These are phyloP conservation scores for Strigomonas galati DNA, from an alignment of 208 protist species.

Conservation along the genomic window DNA sequence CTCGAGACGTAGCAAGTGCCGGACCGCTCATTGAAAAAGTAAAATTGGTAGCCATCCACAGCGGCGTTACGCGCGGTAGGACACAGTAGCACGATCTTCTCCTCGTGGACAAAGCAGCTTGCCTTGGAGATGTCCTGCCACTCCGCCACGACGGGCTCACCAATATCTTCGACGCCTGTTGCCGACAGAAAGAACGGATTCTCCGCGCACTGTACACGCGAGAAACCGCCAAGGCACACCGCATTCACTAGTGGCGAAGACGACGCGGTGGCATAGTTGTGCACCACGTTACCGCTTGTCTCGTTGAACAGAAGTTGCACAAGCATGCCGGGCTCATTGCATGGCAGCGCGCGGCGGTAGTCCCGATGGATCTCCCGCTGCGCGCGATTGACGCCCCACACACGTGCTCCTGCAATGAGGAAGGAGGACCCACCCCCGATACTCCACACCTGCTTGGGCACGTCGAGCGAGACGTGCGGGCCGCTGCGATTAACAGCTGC, in stretches of 20 bases:
- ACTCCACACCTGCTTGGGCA: slow-evolving; percentile 76
- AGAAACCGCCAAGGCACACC: slow-evolving; percentile 48
- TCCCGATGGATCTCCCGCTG: slow-evolving; percentile 73
- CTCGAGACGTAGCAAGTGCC: no score
- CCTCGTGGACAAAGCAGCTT: slow-evolving; percentile 25
- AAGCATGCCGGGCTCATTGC: slow-evolving; percentile 72
- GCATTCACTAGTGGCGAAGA: slow-evolving; percentile 25
- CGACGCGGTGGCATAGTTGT: slow-evolving; percentile 50
- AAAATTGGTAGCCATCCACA: slow-evolving; percentile 26
- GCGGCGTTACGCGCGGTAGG: slow-evolving; percentile 23
- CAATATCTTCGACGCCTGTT: no score
- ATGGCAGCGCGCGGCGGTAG: slow-evolving; percentile 50
- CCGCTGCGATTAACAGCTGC: slow-evolving; percentile 54
- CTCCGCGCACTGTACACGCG: slow-evolving; percentile 13
- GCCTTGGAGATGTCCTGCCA: slow-evolving; percentile 35
- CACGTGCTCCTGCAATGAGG: slow-evolving; percentile 70
- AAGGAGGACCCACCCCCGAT: slow-evolving; percentile 73
- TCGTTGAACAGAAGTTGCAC: slow-evolving; percentile 83
- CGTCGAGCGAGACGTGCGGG: slow-evolving; percentile 69
- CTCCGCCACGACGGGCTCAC: slow-evolving; percentile 22
- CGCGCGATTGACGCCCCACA: slow-evolving; percentile 67
- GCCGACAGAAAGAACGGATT: neutral
- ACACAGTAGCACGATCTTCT: slow-evolving; percentile 21
- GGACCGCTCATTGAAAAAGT: slow-evolving; percentile 39
- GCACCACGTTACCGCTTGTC: slow-evolving; percentile 74